phyloP scores from a whole-genome alignment of 78 protist genomes.

The Speleostelium caveatum region DNA sequence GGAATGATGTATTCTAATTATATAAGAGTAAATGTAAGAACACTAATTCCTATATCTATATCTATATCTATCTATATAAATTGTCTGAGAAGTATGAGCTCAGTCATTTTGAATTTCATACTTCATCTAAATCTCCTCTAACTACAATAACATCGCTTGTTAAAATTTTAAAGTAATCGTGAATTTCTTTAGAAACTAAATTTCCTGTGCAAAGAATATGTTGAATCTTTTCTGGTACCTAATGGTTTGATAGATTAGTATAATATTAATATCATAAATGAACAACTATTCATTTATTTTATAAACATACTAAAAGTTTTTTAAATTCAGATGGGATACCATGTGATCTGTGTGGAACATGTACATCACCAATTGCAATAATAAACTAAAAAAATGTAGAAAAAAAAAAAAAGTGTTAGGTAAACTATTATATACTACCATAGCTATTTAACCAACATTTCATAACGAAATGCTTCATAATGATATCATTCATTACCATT shows the following conservation, averaged over 20 bases:
- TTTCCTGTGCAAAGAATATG: slow-evolving; percentile 98
- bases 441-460: too few species aligned
- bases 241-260: too few species aligned
- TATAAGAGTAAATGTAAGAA: too few species aligned
- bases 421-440: too few species aligned
- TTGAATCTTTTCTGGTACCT: slow-evolving; percentile 98
- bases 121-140: slow-evolving; percentile 97
- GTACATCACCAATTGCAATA: slow-evolving; percentile 98
- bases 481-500: too few species aligned
- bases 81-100: too few species aligned
- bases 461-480: too few species aligned
- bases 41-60: too few species aligned
- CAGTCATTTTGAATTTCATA: too few species aligned
- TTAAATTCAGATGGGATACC: slow-evolving; percentile 94
- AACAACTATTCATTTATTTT: neutral
- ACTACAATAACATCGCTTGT: slow-evolving; percentile 95
- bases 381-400: too few species aligned
- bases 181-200: slow-evolving; percentile 87
- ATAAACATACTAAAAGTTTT: slow-evolving; percentile 88
- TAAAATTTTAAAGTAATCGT: slow-evolving; percentile 93
- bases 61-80: too few species aligned
- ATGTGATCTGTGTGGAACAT: slow-evolving; percentile 97
- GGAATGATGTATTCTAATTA: slow-evolving; percentile 57
- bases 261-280: neutral
- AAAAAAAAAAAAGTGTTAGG: too few species aligned